Conservation (phyloP, 2,329 filamentous ascomycete genomes). For the Arthrinium puccinioides region DNA sequence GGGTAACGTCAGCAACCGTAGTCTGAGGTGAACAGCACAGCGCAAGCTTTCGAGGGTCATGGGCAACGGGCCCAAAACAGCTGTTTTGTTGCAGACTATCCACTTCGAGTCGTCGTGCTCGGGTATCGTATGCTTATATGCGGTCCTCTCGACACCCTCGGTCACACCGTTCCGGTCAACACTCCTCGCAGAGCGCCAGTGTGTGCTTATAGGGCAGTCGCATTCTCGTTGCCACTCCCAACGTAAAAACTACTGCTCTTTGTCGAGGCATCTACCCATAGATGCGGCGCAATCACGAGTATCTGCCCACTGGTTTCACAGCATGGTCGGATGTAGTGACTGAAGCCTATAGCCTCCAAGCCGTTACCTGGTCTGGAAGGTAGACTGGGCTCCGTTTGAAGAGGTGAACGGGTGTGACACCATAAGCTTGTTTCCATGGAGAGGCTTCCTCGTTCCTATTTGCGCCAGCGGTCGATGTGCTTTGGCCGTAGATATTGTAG, state of each 20-base stretch:
- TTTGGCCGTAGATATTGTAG: constrained; percentile 32
- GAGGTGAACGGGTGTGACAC: constrained; percentile 38
- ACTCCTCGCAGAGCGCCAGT: not conserved
- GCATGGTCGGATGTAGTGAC: constrained; percentile 33
- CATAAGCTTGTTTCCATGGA: constrained; percentile 38
- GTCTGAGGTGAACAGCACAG: constrained; percentile 46
- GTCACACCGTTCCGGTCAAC: constrained; percentile 50
- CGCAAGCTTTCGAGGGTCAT: constrained; percentile 39
- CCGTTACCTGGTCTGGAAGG: constrained; percentile 43
- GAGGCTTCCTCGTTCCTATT: constrained; percentile 25
- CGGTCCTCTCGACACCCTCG: constrained; percentile 26
- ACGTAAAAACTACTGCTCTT: constrained; percentile 42
- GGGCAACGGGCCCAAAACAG: constrained; percentile 35
- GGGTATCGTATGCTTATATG: constrained; percentile 28
- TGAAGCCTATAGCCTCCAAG: constrained; percentile 50
- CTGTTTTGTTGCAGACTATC: constrained; percentile 40
- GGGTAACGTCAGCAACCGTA: constrained; percentile 41
- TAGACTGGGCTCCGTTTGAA: constrained; percentile 42
- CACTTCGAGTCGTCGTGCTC: constrained; percentile 44
- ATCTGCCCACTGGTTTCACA: constrained; percentile 37
- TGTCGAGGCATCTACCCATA: constrained; percentile 46
- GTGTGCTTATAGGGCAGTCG: constrained; percentile 36
- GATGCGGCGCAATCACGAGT: constrained; percentile 50
- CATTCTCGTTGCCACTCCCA: constrained; percentile 56
- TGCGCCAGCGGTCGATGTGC: constrained; percentile 22